Evolutionary conservation across 192 early-diverging fungal species (phyloP).

Genomic region (Mortierella claussenii): DNA sequence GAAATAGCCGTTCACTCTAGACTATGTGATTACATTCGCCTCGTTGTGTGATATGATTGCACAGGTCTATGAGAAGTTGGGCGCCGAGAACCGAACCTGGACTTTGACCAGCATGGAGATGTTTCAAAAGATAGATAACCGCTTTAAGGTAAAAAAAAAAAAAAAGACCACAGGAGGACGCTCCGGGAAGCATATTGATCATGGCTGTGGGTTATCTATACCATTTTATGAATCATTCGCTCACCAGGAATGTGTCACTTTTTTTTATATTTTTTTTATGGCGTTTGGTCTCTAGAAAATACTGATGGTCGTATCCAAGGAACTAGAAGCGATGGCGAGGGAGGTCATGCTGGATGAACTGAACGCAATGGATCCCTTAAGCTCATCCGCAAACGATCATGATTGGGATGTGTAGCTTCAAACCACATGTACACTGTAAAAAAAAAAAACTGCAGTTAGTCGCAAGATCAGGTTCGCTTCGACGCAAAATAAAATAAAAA

Average conservation of each 20-base stretch:
- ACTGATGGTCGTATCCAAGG: conserved; percentile 35
- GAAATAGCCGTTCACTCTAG: conserved; percentile 35
- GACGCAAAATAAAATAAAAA: neutral
- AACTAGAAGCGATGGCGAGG: conserved; percentile 37
- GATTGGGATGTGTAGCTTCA: conserved; percentile 22
- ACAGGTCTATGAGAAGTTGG: conserved; percentile 35
- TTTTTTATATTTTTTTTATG: neutral
- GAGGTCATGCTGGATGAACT: conserved; percentile 43
- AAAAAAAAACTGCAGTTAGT: neutral
- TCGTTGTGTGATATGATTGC: conserved; percentile 47
- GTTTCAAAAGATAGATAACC: conserved; percentile 42
- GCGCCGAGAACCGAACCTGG: conserved; percentile 17
- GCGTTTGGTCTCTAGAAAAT: conserved; percentile 49
- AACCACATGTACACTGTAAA: neutral
- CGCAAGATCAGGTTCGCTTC: neutral
- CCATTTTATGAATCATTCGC: no score
- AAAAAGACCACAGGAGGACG: no score
- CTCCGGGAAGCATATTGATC: no score
- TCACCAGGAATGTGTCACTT: no score
- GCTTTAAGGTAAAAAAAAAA: conserved; percentile 45
- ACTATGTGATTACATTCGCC: conserved; percentile 43
- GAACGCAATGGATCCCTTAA: conserved; percentile 39
- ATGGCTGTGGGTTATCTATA: no score
- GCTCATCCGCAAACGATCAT: neutral
- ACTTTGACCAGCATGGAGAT: conserved; percentile 27